Base-by-base conservation (phyloP, 164 flowering plant genomes). In the Hamamelis virginiana region DNA sequence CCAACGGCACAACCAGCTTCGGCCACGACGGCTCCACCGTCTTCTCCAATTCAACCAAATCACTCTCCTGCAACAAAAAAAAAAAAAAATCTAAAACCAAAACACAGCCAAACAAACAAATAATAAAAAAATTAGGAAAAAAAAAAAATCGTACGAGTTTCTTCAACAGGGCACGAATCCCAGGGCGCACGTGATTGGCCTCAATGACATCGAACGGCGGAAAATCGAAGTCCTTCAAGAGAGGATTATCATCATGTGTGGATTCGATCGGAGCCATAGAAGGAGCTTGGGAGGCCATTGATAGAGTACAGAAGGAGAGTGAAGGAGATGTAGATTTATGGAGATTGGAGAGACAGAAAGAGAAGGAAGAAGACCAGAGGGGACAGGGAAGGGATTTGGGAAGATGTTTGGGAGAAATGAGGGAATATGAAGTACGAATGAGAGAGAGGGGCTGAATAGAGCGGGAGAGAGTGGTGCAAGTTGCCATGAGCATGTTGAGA, bases 21-120 rank as follows among this genome's bases (percentile, higher is more conserved):
- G 89, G 84, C 98, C 98, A 94, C 12, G 86, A 70, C 1, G 97
- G 98, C 79, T 91, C 97, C 81, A 94, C 92, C 18, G 81, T 86
- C 64, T 77, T 83, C 87, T 94, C 97, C 72, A 94, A 71, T 62
- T 85, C 89, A 72, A 75, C 85, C 87, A 94, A 80, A 66, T 91
- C 96, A 73, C 59, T 70, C 72, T 89, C 98, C 99, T 95, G 65
- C 65, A 80, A 66, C 43, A 14, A 59, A 21, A 46, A 67, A 3
- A 59, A 52, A 1, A 15, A 44, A 58, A 65, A 62, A 28, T 41
- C 28, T 60, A 18, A 52, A 68, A 33, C 57, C 53, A 64, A 68
- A 68, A 26, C 50, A 23, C 58, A 18, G 43, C 22, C 38, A n/a
- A 23, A 28, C 14, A 56, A 62, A 19, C 16, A 43, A 8, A 57